Percentiles rank a stretch among this genome's conserved stretches.
Conservation (phyloP, 345 rosid genomes). For the Hypericum perforatum region DNA sequence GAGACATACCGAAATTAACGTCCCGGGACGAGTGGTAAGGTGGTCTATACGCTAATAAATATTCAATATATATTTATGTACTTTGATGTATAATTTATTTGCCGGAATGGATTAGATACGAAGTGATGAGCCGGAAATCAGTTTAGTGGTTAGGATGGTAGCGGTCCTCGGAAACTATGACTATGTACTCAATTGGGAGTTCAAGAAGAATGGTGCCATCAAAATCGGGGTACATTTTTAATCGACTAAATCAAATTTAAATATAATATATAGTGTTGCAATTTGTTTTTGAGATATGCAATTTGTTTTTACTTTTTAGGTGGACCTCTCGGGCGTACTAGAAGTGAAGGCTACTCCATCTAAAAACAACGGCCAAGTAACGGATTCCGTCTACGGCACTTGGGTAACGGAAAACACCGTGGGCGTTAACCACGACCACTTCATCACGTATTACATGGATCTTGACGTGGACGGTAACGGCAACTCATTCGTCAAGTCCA, state of each 20-base stretch:
- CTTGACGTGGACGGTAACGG: slow-evolving; percentile 58
- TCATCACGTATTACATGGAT: slow-evolving; percentile 63
- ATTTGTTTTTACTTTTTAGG: slow-evolving; percentile 27
- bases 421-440: slow-evolving; percentile 71
- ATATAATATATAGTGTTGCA: no score
- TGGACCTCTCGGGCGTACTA: slow-evolving; percentile 53
- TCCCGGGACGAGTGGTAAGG: slow-evolving; percentile 64
- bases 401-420: slow-evolving; percentile 57
- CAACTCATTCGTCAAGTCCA: slow-evolving; percentile 67
- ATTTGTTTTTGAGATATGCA: neutral
- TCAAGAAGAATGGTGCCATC: slow-evolving; percentile 53
- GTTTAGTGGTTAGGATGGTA: slow-evolving; percentile 62
- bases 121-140: slow-evolving; percentile 55
- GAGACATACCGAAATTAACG: slow-evolving; percentile 62
- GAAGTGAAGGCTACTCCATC: slow-evolving; percentile 46
- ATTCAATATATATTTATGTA: no score
- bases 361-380: slow-evolving; percentile 34
- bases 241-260: neutral
- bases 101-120: slow-evolving; percentile 29
- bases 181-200: slow-evolving; percentile 77
- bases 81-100: no score
- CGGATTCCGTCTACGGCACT: slow-evolving; percentile 38
- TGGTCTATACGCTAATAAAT: neutral
- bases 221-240: slow-evolving; percentile 42
- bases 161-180: slow-evolving; percentile 77